Evolutionary conservation across 2,329 filamentous ascomycete genomes (phyloP).

Genomic region (Aspergillus novoparasiticus): DNA sequence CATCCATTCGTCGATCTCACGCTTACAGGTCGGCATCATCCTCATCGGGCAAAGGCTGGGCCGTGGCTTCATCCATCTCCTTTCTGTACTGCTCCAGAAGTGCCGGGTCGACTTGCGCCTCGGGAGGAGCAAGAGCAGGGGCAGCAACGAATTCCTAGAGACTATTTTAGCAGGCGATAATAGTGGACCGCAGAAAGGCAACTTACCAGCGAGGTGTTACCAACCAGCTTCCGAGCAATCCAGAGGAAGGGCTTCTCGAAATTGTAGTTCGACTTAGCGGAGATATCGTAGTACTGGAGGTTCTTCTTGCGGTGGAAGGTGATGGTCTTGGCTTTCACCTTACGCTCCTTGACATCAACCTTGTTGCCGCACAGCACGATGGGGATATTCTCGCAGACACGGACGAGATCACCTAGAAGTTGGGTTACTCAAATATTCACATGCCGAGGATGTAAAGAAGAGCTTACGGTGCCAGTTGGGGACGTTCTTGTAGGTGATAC

Average conservation of each 20-base stretch:
- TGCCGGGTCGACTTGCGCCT: slow-evolving; percentile 82
- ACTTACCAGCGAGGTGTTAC: slow-evolving; percentile 81
- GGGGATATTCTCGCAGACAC: slow-evolving; percentile 98
- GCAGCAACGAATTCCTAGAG: slow-evolving; percentile 91
- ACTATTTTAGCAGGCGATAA: slow-evolving; percentile 17
- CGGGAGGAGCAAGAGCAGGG: slow-evolving; percentile 89
- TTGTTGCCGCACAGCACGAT: slow-evolving; percentile 99
- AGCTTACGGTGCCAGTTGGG: slow-evolving; percentile 99
- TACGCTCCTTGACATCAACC: slow-evolving; percentile 99
- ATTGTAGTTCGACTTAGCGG: slow-evolving; percentile 99
- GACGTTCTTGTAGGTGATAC: slow-evolving; percentile 99
- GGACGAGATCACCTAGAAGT: slow-evolving; percentile 83
- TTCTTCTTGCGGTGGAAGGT: slow-evolving; percentile 99
- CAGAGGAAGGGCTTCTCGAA: slow-evolving; percentile 99
- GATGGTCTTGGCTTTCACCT: slow-evolving; percentile 99
- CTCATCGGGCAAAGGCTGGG: slow-evolving; percentile 88
- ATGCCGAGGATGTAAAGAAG: not conserved
- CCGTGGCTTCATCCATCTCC: slow-evolving; percentile 79
- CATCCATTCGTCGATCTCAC: slow-evolving; percentile 18
- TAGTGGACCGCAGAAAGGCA: slow-evolving; percentile 22
- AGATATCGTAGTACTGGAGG: slow-evolving; percentile 99
- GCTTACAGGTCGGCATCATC: slow-evolving; percentile 69
- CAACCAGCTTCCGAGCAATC: slow-evolving; percentile 97
- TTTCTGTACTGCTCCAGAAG: slow-evolving; percentile 80
- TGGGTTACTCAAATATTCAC: slow-evolving; percentile 15